Percentiles rank a stretch among this genome's conserved stretches.
These are phyloP conservation scores for Aspergillus nidulans DNA, from an alignment of 495 filamentous ascomycete species.

Conservation along the genomic window DNA sequence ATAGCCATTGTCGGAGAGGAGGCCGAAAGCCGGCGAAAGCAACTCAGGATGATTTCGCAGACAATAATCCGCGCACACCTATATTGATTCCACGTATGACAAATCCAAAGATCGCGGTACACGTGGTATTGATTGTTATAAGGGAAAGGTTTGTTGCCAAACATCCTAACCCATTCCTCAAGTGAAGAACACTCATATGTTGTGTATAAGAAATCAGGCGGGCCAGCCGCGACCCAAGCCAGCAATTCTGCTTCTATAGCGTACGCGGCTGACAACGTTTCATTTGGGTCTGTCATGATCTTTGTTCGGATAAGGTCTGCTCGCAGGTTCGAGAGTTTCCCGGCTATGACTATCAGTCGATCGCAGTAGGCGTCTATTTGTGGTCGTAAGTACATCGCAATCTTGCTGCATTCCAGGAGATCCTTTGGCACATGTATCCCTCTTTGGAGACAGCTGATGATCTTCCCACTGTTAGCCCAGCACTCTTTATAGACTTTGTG, in stretches of 20 bases:
- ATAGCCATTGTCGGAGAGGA: slow-evolving; percentile 5
- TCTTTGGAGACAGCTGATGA: slow-evolving; percentile 38
- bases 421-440: slow-evolving; percentile 31
- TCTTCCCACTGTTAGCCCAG: slow-evolving; percentile 19
- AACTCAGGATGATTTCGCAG: slow-evolving; percentile 46
- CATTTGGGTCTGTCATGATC: slow-evolving; percentile 32
- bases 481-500: not conserved
- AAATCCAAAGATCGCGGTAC: slow-evolving; percentile 54
- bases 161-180: slow-evolving; percentile 19
- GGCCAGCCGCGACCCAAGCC: slow-evolving; percentile 36
- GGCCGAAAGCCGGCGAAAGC: slow-evolving; percentile 15
- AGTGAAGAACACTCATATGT: slow-evolving; percentile 22
- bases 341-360: slow-evolving; percentile 33
- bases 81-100: slow-evolving; percentile 59
- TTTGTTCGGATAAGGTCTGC: slow-evolving; percentile 37
- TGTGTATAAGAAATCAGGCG: slow-evolving; percentile 33
- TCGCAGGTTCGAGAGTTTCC: slow-evolving; percentile 42
- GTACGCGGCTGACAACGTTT: slow-evolving; percentile 42
- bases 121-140: slow-evolving; percentile 57
- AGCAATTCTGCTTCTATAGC: slow-evolving; percentile 50
- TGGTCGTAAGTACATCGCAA: slow-evolving; percentile 34
- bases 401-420: slow-evolving; percentile 30
- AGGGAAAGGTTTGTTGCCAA: slow-evolving; percentile 21
- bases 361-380: slow-evolving; percentile 31
- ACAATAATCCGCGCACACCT: slow-evolving; percentile 56